Conservation (phyloP, 2,329 filamentous ascomycete species). For the Bertia moriformis region DNA sequence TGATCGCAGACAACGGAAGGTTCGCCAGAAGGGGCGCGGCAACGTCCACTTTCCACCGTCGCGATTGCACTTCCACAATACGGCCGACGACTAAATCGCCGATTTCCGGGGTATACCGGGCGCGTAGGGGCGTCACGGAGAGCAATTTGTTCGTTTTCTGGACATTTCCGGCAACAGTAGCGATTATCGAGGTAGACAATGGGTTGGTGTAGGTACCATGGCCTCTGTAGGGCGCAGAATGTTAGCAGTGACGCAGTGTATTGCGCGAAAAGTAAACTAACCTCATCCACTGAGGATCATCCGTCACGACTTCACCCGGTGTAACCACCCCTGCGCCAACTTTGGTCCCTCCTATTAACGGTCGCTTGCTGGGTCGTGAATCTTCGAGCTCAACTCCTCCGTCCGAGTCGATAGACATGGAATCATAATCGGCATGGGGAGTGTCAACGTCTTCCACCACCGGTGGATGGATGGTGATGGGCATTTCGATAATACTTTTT, state of each 20-base stretch:
- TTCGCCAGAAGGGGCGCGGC: constrained; percentile 73
- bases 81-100: constrained; percentile 88
- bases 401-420: neutral
- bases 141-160: constrained; percentile 94
- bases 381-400: neutral
- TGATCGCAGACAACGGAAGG: constrained; percentile 78
- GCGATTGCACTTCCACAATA: constrained; percentile 85
- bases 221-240: no score
- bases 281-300: constrained; percentile 1
- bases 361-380: neutral
- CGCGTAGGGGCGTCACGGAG: constrained; percentile 75
- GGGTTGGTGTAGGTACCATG: constrained; percentile 74
- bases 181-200: constrained; percentile 56
- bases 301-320: constrained; percentile 1
- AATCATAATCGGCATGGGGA: neutral
- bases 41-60: constrained; percentile 90
- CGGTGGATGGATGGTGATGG: neutral
- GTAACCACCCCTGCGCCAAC: neutral
- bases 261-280: neutral
- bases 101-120: constrained; percentile 88
- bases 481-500: no score
- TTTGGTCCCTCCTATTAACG: neutral
- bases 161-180: constrained; percentile 79
- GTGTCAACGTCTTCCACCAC: neutral
- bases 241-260: no score